A percentile compares a stretch with the other conserved stretches of the same genome.
phyloP scores from a whole-genome alignment of 1,284 basidiomycete genomes.

The Cerrena zonata region DNA sequence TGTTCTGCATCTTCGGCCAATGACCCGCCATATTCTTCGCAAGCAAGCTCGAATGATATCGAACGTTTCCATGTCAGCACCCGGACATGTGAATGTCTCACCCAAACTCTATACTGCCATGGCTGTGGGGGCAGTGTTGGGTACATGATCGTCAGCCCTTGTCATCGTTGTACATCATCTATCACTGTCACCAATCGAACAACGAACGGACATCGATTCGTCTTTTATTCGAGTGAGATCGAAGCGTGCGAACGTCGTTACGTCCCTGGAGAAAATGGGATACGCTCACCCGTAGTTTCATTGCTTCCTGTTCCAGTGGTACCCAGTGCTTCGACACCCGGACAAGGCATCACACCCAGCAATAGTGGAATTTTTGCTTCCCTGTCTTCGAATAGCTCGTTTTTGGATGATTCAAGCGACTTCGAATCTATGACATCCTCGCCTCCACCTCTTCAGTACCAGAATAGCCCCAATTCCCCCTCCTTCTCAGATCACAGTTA shows the following conservation, averaged over 20 bases:
- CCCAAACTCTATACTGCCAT: constrained; percentile 75
- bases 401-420: constrained; percentile 7
- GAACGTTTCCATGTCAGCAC: constrained; percentile 32
- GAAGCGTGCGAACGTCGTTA: constrained; percentile 66
- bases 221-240: constrained; percentile 80
- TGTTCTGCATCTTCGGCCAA: constrained; percentile 55
- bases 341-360: background rate
- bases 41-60: constrained; percentile 30
- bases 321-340: background rate
- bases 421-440: constrained; percentile 9
- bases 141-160: constrained; percentile 73
- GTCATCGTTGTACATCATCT: constrained; percentile 67
- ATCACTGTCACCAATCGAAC: constrained; percentile 58
- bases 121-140: constrained; percentile 73
- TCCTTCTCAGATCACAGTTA: background rate
- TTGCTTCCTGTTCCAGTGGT: background rate
- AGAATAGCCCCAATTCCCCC: background rate
- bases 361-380: constrained; percentile 35
- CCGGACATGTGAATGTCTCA: constrained; percentile 64
- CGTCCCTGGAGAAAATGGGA: constrained; percentile 63
- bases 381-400: constrained; percentile 23
- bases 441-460: background rate
- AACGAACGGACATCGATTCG: constrained; percentile 82
- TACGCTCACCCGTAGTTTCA: constrained; percentile 24
- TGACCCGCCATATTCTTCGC: constrained; percentile 28